Evolutionary conservation across 2,329 filamentous ascomycete genomes (phyloP).

Genomic region (Calycina herbarum): DNA sequence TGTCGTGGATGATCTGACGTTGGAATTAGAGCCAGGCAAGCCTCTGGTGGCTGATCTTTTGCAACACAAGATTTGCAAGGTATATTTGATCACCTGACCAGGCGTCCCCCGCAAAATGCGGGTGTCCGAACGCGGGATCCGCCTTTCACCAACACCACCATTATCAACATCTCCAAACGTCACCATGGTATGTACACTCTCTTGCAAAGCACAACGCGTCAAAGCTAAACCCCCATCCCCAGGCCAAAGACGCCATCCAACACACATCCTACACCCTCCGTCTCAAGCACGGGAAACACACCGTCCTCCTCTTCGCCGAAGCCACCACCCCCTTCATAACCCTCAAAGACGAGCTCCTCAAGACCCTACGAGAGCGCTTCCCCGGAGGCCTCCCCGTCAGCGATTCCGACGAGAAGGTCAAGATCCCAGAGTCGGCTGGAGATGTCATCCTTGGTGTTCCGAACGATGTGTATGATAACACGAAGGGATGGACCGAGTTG

Average conservation of each 20-base stretch:
- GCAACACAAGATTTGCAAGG: not conserved
- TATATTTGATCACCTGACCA: not conserved
- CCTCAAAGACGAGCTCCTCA: constrained; percentile 59
- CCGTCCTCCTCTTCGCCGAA: constrained; percentile 67
- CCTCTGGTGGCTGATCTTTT: constrained; percentile 9
- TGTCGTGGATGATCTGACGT: constrained; percentile 20
- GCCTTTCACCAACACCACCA: not conserved
- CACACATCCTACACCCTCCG: constrained; percentile 63
- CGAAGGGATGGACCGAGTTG: constrained; percentile 50
- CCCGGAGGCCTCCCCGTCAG: constrained; percentile 50
- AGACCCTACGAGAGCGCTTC: constrained; percentile 57
- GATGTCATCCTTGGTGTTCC: constrained; percentile 49
- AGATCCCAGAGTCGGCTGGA: constrained; percentile 40
- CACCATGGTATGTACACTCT: not conserved
- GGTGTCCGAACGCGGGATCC: not conserved
- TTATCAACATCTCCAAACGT: not conserved
- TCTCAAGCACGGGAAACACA: constrained; percentile 72
- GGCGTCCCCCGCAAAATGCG: constrained; percentile 3
- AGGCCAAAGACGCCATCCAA: constrained; percentile 30
- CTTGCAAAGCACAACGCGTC: not conserved
- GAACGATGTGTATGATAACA: constrained; percentile 47
- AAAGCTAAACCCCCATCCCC: constrained; percentile 6
- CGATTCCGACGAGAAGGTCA: constrained; percentile 32
- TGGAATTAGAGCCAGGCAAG: constrained; percentile 17
- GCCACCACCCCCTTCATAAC: constrained; percentile 55